Evolutionary conservation across 768 basidiomycete genomes (phyloP), one percentile per base, ranked within the genome.

Genomic region (Kwoniella botswanensis): DNA sequence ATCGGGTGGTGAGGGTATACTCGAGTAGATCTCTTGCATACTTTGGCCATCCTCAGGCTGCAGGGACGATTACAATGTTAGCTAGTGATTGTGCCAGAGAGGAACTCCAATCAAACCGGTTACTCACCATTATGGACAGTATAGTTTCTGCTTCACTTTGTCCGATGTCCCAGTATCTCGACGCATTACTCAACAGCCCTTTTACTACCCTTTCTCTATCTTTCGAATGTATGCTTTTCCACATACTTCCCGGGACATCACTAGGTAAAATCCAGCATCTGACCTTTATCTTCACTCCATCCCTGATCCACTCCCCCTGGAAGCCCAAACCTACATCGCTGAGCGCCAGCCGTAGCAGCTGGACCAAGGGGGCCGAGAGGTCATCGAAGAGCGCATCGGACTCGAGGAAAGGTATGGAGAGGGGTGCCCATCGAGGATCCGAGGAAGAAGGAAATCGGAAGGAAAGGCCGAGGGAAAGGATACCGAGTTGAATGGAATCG

Each of bases 21-120:
- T 59, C 15, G 74, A 71, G 65, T 77, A 79, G 42, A 79, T 66
- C 9, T 76, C 73, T n/a, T 66, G 42, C 69, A 76, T 75, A 11
- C 68, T 52, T 42, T 70, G 61, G 4, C 50, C 9, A 46, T 74
- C 77, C 53, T 68, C 58, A 17, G 52, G 54, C 71, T 74, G 42
- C 12, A 41, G 9, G 42, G n/a, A 10, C 11, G 24, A 24, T 44
- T 9, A 26, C 15, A 21, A 18, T 24, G 26, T 50, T 61, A 42
- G 46, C 44, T 29, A 13, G 7, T 18, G 21, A 7, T 54, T 15
- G 22, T 17, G 18, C 21, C 54, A 58, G 41, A 15, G 44, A 17
- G 12, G 6, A 17, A 35, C 10, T 42, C 7, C 24, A 15, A 17
- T 5, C 12, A 24, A 29, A 12, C 44, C 11, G 7, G 21, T 18